These are phyloP conservation scores for Helianthus tuberosus DNA, from an alignment of 129 eudicot species.

Conservation along the genomic window DNA sequence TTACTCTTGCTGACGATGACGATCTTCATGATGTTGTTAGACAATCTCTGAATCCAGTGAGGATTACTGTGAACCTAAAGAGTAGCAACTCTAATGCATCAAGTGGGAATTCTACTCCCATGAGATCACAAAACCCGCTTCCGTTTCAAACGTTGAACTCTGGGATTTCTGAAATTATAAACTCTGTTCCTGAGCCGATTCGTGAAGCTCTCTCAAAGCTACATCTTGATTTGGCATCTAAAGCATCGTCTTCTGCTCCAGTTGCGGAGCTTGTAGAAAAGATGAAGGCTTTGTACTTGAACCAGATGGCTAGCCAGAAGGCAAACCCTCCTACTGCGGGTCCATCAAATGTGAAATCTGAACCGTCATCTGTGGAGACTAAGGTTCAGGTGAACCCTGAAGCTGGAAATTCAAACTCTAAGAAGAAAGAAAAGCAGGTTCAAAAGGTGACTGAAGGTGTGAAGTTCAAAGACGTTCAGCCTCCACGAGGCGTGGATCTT, in stretches of 20 bases:
- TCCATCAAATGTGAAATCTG: conserved; percentile 19
- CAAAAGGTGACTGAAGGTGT: conserved; percentile 20
- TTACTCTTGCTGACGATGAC: conserved; percentile 80
- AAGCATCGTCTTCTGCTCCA: conserved; percentile 49
- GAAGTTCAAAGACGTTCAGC: conserved; percentile 23
- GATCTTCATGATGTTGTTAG: conserved; percentile 77
- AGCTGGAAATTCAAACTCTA: conserved; percentile 9
- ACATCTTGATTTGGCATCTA: conserved; percentile 50
- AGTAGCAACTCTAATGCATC: conserved; percentile 32
- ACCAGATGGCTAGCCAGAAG: conserved; percentile 30
- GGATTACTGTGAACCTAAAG: conserved; percentile 57
- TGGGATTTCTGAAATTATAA: conserved; percentile 49
- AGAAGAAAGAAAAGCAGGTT: conserved; percentile 25
- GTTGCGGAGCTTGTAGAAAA: conserved; percentile 48
- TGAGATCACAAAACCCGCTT: conserved; percentile 33
- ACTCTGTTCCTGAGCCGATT: conserved; percentile 54
- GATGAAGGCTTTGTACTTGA: conserved; percentile 44
- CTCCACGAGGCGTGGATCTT: conserved; percentile 33
- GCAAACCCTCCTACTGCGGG: not conserved
- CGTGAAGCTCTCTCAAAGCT: conserved; percentile 40
- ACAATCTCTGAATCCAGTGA: conserved; percentile 79
- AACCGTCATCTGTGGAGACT: not conserved
- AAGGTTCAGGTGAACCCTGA: conserved; percentile 12
- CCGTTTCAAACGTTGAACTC: conserved; percentile 33
- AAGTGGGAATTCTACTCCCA: conserved; percentile 43